Conservation (phyloP, 164 flowering plant genomes). For the Dillenia suffruticosa region DNA sequence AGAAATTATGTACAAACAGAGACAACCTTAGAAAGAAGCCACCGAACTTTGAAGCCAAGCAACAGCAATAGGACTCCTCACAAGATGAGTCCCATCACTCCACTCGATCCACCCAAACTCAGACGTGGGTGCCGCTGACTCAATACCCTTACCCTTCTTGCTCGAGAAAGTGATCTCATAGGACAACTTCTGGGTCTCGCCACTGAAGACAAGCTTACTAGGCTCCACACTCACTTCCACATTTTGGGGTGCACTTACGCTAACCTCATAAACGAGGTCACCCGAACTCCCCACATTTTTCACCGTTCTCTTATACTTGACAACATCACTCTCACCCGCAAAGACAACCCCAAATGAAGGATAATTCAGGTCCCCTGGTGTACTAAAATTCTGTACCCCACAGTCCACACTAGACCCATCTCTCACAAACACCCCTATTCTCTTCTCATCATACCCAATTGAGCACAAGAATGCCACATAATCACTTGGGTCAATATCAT, state of each 20-base stretch:
- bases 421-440: slow-evolving; percentile 42
- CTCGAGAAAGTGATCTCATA: slow-evolving; percentile 62
- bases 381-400: slow-evolving; percentile 13
- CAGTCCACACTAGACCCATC: slow-evolving; percentile 36
- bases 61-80: slow-evolving; percentile 76
- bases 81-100: slow-evolving; percentile 69
- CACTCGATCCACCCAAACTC: slow-evolving; percentile 68
- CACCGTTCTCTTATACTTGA: slow-evolving; percentile 55
- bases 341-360: slow-evolving; percentile 83
- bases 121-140: slow-evolving; percentile 3
- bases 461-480: slow-evolving; percentile 72
- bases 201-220: slow-evolving; percentile 53
- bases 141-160: neutral
- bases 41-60: slow-evolving; percentile 25
- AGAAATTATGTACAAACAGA: too few species aligned
- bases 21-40: slow-evolving; percentile 10
- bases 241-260: slow-evolving; percentile 37
- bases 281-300: slow-evolving; percentile 63
- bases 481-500: slow-evolving; percentile 45
- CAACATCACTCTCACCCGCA: slow-evolving; percentile 10
- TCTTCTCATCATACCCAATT: slow-evolving; percentile 44
- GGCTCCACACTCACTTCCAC: slow-evolving; percentile 66
- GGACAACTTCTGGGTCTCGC: slow-evolving; percentile 24
- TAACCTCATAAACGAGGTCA: slow-evolving; percentile 55
- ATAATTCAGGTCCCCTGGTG: slow-evolving; percentile 77